Evolutionary conservation across 129 eudicot species (phyloP), one percentile per base, ranked within the genome.

Genomic region (Artemisia argyi): DNA sequence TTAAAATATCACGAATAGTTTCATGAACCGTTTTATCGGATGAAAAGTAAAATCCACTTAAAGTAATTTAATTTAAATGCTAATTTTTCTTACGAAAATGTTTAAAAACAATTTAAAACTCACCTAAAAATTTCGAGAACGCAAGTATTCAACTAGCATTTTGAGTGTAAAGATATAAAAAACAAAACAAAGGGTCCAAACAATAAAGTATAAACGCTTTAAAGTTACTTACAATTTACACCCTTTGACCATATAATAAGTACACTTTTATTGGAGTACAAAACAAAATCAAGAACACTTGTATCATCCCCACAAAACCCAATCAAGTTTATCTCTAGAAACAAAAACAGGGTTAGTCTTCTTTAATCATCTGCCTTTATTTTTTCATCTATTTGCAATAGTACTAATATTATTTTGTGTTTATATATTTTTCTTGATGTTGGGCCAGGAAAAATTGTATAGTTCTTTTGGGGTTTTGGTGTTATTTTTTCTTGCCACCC

Each of bases 291-390:
- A 60, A 46, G 5, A 61, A 63, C 12, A 68, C 46, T 76, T 67
- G 18, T 68, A 28, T 68, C 65, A 53, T 75, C 66, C 48, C 46
- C 73, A 54, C 9, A 54, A 65, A 39, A 65, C 46, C 58, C 57
- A 65, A 73, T 69, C 83, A 65, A 53, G 54, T 70, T 67, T 63
- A 55, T 63, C 64, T 55, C 75, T 69, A 59, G 48, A 49, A 61
- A 63, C 57, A 52, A 52, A 51, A 52, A 35, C 57, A 65, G 75
- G 83, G 87, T 83, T 57, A 35, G 66, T 52, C 51, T 10, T 48
- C n/a, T 28, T 68, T 68, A 32, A 50, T 61, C 28, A 30, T 49
- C 61, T 32, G 35, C 51, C 30, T 39, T 11, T 39, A 1, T 39
- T 39, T 39, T 39, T 39, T 7, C 46, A 39, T 39, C 46, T 39